A percentile compares a stretch with the other conserved stretches of the same genome.
These are phyloP conservation scores for Penicillium concentricum DNA, from an alignment of 2,329 filamentous ascomycete species.

Conservation along the genomic window DNA sequence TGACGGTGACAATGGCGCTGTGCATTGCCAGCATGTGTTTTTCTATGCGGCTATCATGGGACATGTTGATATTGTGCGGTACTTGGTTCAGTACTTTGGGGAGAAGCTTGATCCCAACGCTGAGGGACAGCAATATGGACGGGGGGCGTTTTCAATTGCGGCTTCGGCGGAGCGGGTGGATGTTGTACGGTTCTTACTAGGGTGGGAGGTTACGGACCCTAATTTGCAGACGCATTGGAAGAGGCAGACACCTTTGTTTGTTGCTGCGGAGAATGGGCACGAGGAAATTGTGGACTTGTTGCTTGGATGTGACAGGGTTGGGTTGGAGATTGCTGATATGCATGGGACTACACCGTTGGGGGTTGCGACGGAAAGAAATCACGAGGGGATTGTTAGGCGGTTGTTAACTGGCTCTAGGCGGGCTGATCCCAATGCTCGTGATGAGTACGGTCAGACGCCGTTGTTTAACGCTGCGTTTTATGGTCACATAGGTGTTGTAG, in stretches of 20 bases:
- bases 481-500: slow-evolving; percentile 14
- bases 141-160: slow-evolving; percentile 22
- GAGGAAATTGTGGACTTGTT: slow-evolving; percentile 15
- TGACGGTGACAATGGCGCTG: slow-evolving; percentile 10
- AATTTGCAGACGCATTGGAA: slow-evolving; percentile 22
- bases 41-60: slow-evolving; percentile 23
- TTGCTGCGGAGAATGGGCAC: slow-evolving; percentile 12
- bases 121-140: slow-evolving; percentile 12
- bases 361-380: slow-evolving; percentile 12
- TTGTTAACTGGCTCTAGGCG: slow-evolving; percentile 9
- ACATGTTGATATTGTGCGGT: slow-evolving; percentile 17
- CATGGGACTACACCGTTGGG: slow-evolving; percentile 20
- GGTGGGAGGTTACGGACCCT: slow-evolving; percentile 19
- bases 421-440: slow-evolving; percentile 18
- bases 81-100: slow-evolving; percentile 19
- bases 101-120: slow-evolving; percentile 20
- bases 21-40: slow-evolving; percentile 23
- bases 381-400: slow-evolving; percentile 6
- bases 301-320: slow-evolving; percentile 13
- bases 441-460: slow-evolving; percentile 19
- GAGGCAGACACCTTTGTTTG: slow-evolving; percentile 19
- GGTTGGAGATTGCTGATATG: slow-evolving; percentile 17
- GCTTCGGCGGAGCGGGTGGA: slow-evolving; percentile 14
- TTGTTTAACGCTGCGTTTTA: slow-evolving; percentile 17
- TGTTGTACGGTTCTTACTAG: slow-evolving; percentile 15